Percentiles rank a stretch among this genome's conserved stretches.
phyloP scores from a whole-genome alignment of 2,329 filamentous ascomycete species.

The Paecilomyces dactylethromorphus region DNA sequence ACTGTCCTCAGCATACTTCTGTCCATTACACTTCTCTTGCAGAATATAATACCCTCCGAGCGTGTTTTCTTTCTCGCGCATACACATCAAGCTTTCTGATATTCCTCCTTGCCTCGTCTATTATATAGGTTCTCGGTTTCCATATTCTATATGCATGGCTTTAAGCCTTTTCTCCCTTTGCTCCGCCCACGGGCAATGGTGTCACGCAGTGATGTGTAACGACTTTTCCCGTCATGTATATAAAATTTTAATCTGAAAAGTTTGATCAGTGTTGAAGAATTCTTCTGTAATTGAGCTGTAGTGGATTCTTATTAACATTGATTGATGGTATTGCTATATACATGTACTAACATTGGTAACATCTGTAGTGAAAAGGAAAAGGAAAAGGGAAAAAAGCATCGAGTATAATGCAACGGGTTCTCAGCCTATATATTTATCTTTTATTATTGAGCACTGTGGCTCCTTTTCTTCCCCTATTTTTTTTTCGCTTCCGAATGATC shows the following conservation, averaged over 20 bases:
- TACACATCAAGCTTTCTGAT: background rate
- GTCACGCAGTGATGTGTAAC: background rate
- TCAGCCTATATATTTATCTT: background rate
- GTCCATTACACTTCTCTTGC: background rate
- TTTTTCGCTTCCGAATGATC: background rate
- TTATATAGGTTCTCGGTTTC: background rate
- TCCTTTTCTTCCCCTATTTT: background rate
- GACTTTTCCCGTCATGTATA: background rate
- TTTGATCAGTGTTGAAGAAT: background rate
- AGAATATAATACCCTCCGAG: background rate
- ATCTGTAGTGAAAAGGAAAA: background rate
- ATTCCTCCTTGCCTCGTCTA: background rate
- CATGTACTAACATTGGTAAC: background rate
- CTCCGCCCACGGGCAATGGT: background rate
- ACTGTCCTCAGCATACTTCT: background rate
- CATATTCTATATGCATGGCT: background rate
- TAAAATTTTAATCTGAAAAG: background rate
- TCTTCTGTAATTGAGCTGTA: background rate
- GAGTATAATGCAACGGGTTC: background rate
- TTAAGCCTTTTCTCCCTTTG: background rate
- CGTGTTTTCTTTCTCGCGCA: background rate
- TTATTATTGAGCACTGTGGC: background rate
- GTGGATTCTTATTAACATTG: background rate
- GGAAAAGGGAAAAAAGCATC: background rate
- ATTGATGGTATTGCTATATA: background rate